Conservation (phyloP, 2,329 filamentous ascomycete genomes). For the Diaporthe sp. region DNA sequence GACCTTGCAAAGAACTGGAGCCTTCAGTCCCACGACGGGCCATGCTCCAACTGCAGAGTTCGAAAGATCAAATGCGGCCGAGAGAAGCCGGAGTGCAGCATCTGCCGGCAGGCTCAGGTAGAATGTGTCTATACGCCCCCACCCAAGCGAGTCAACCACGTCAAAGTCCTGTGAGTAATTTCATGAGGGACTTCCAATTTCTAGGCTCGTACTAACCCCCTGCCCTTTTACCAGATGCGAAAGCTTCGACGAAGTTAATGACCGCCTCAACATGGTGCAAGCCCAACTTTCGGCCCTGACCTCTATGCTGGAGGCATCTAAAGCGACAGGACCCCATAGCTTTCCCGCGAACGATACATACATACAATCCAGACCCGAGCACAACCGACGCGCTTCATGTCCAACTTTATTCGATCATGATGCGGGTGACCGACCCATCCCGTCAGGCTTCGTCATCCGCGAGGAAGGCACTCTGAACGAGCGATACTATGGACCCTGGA, state of each 20-base stretch:
- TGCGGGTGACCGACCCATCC: neutral
- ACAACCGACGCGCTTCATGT: neutral
- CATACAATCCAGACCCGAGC: neutral
- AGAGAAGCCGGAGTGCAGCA: conserved; percentile 14
- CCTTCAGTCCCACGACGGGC: conserved; percentile 16
- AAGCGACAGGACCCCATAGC: neutral
- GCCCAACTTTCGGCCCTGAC: conserved; percentile 8
- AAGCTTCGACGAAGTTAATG: conserved; percentile 22
- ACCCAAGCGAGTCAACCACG: conserved; percentile 8
- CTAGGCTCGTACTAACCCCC: neutral
- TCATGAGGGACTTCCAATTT: neutral
- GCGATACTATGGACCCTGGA: conserved; percentile 16
- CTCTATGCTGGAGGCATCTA: conserved; percentile 12
- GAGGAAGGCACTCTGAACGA: conserved; percentile 14
- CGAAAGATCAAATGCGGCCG: conserved; percentile 16
- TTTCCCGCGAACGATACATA: neutral
- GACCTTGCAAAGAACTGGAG: conserved; percentile 2
- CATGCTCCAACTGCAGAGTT: conserved; percentile 17
- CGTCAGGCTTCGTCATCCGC: conserved; percentile 4
- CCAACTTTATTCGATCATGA: neutral
- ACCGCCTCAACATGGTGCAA: conserved; percentile 16
- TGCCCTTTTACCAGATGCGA: neutral
- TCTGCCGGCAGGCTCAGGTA: conserved; percentile 7
- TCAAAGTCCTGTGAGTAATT: conserved; percentile 10
- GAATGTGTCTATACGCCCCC: conserved; percentile 11